phyloP scores from a whole-genome alignment of 495 filamentous ascomycete species.

The Haplographium delicatum region DNA sequence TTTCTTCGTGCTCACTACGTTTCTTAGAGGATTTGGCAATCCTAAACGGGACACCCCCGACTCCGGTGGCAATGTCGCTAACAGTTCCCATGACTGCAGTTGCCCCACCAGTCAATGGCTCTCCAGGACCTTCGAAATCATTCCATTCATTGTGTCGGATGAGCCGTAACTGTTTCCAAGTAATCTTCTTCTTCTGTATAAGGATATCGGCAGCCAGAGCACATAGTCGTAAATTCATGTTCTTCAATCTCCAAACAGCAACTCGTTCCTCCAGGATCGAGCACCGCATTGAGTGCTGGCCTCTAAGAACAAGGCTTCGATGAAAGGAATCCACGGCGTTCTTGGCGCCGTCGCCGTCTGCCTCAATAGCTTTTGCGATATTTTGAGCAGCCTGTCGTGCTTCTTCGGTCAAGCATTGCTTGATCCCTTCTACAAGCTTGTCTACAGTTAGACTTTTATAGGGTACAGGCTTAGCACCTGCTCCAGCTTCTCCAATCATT shows the following conservation, averaged over 20 bases:
- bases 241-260: conserved; percentile 63
- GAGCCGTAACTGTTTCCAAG: conserved; percentile 60
- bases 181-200: conserved; percentile 50
- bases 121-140: conserved; percentile 72
- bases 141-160: conserved; percentile 70
- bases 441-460: conserved; percentile 63
- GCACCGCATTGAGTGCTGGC: conserved; percentile 61
- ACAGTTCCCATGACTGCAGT: conserved; percentile 50
- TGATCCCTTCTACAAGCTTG: conserved; percentile 63
- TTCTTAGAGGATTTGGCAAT: conserved; percentile 48
- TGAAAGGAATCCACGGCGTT: conserved; percentile 72
- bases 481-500: conserved; percentile 60
- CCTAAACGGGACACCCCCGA: conserved; percentile 54
- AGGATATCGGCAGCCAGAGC: conserved; percentile 62
- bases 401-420: conserved; percentile 54
- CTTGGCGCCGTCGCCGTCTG: conserved; percentile 67
- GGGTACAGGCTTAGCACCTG: conserved; percentile 66
- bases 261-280: conserved; percentile 56
- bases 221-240: conserved; percentile 52
- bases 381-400: conserved; percentile 49
- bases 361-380: conserved; percentile 56
- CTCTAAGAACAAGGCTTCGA: conserved; percentile 49
- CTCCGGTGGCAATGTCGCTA: conserved; percentile 48
- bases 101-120: conserved; percentile 62
- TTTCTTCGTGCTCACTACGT: conserved; percentile 39